phyloP scores from a whole-genome alignment of 495 filamentous ascomycete genomes.

The Astrocystis sublimbata region DNA sequence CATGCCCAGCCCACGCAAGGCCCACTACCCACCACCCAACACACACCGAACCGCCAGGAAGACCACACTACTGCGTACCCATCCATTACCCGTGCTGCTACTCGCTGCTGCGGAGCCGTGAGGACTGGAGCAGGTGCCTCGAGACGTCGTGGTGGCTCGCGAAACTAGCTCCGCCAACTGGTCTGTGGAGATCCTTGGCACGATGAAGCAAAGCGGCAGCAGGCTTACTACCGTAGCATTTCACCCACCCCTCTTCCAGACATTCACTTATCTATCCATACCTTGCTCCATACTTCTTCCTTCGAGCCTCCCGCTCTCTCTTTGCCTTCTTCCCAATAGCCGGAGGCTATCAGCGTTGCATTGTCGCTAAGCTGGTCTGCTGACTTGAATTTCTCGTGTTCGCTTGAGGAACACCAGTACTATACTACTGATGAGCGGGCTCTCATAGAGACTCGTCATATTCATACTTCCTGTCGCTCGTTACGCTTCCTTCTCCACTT shows the following conservation, averaged over 20 bases:
- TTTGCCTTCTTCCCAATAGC: not conserved
- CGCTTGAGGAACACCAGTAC: not conserved
- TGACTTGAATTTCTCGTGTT: not conserved
- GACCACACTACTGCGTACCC: not conserved
- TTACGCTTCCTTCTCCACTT: conserved; percentile 3
- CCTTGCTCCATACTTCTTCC: conserved; percentile 9
- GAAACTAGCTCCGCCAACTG: conserved; percentile 5
- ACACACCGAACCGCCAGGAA: conserved; percentile 5
- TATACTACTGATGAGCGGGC: conserved; percentile 11
- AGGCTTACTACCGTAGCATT: conserved; percentile 9
- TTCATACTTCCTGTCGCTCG: conserved; percentile 17
- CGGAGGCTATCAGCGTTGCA: not conserved
- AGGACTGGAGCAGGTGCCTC: not conserved
- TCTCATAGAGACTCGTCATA: conserved; percentile 8
- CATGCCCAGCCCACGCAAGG: not conserved
- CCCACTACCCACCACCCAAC: conserved; percentile 4
- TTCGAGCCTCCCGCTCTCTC: not conserved
- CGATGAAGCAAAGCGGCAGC: conserved; percentile 8
- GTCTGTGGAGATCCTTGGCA: conserved; percentile 6
- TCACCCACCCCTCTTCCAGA: conserved; percentile 2
- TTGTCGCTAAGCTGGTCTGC: not conserved
- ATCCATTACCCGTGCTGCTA: not conserved
- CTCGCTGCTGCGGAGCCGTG: conserved; percentile 10
- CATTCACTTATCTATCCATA: conserved; percentile 7
- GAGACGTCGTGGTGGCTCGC: conserved; percentile 7